Evolutionary conservation across 176 grass and related monocot genomes (phyloP).

Genomic region (Triticum urartu): DNA sequence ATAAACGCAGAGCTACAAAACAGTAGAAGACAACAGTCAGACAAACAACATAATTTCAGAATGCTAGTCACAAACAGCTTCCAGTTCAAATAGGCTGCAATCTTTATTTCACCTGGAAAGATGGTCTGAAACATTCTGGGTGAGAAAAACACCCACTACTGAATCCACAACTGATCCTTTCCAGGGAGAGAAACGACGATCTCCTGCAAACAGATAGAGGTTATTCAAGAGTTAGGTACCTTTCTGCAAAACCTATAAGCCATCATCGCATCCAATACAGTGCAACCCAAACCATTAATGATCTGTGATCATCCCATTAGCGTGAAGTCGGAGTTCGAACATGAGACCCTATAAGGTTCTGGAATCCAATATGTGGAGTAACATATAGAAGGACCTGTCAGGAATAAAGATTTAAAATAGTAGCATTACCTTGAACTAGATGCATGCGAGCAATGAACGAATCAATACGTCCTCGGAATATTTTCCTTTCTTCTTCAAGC

Average conservation of each 20-base stretch:
- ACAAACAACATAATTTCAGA: neutral
- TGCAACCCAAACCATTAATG: slow-evolving; percentile 2
- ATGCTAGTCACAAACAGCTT: slow-evolving; percentile 19
- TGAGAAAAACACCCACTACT: slow-evolving; percentile 86
- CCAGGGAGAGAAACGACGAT: slow-evolving; percentile 75
- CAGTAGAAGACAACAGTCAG: neutral
- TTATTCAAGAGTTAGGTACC: slow-evolving; percentile 22
- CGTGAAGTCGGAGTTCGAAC: neutral
- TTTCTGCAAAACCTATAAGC: slow-evolving; percentile 15
- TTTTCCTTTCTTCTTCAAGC: slow-evolving; percentile 64
- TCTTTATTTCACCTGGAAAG: slow-evolving; percentile 69
- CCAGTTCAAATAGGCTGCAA: slow-evolving; percentile 16
- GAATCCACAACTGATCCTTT: slow-evolving; percentile 89
- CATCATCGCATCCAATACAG: neutral
- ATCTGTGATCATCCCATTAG: slow-evolving; percentile 8
- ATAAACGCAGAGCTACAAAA: slow-evolving; percentile 79
- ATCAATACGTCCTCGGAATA: slow-evolving; percentile 66
- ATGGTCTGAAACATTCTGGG: slow-evolving; percentile 92
- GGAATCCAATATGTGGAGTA: slow-evolving; percentile 3
- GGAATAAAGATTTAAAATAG: neutral
- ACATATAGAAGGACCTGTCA: neutral
- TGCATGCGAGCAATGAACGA: slow-evolving; percentile 88
- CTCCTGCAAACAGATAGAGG: slow-evolving; percentile 44
- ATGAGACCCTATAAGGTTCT: slow-evolving; percentile 1
- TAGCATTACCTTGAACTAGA: slow-evolving; percentile 80